These are phyloP conservation scores for Coniochaeta pulveracea DNA, from an alignment of 2,329 filamentous ascomycete species.

Conservation along the genomic window DNA sequence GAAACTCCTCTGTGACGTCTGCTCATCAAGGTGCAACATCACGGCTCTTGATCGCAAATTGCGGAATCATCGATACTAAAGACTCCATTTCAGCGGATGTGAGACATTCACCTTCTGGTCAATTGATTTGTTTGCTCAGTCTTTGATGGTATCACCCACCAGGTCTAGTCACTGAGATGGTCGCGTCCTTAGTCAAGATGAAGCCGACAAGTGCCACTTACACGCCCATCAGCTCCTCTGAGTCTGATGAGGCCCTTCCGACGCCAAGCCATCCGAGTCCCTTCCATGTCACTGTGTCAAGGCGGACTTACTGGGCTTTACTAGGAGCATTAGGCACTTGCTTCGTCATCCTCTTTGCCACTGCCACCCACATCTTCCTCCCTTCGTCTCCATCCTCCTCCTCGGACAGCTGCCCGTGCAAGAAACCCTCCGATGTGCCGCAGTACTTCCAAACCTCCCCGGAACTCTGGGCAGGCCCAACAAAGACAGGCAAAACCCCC, in stretches of 20 bases:
- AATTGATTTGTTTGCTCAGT: not conserved
- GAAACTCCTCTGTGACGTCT: too few species aligned
- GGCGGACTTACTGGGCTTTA: not conserved
- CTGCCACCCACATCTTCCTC: not conserved
- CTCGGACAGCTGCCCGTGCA: conserved; percentile 16
- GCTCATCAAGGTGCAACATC: not conserved
- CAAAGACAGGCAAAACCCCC: conserved; percentile 56
- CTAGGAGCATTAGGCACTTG: not conserved
- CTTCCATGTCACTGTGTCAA: not conserved
- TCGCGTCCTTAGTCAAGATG: too few species aligned
- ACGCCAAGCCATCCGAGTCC: not conserved
- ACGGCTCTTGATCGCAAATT: too few species aligned
- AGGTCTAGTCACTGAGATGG: too few species aligned
- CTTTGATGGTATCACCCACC: too few species aligned
- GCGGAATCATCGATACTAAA: too few species aligned
- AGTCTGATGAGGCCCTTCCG: not conserved
- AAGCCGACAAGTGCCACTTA: too few species aligned
- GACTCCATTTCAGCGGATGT: too few species aligned
- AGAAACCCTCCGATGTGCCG: conserved; percentile 30
- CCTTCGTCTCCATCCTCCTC: not conserved
- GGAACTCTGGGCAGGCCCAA: conserved; percentile 52
- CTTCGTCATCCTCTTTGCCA: not conserved
- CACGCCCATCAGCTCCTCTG: conserved; percentile 1
- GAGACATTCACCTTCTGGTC: too few species aligned
- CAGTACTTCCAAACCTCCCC: conserved; percentile 54